Conservation (phyloP, 2,329 filamentous ascomycete genomes). For the Akanthomyces uredinophilus region DNA sequence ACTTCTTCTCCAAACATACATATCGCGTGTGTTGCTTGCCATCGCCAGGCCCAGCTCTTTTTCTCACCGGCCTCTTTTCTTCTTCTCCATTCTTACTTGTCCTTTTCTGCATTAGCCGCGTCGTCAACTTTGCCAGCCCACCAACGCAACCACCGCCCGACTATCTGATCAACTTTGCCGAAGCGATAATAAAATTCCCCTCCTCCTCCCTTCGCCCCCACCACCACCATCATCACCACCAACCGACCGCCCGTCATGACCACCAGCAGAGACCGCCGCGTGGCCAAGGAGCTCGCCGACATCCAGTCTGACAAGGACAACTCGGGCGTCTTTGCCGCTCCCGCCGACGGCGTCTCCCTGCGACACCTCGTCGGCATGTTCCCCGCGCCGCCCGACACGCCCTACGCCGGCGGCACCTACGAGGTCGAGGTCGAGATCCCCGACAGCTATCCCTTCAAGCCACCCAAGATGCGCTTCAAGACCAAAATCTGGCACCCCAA, state of each 20-base stretch:
- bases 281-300: slow-evolving; percentile 72
- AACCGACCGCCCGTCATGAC: slow-evolving; percentile 31
- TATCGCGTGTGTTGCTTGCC: too few species aligned
- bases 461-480: slow-evolving; percentile 83
- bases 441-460: slow-evolving; percentile 85
- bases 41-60: too few species aligned
- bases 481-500: slow-evolving; percentile 98
- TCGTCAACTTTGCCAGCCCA: too few species aligned
- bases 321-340: slow-evolving; percentile 69
- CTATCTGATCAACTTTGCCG: too few species aligned
- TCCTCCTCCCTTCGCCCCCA: too few species aligned
- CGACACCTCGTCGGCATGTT: slow-evolving; percentile 81
- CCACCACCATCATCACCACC: too few species aligned
- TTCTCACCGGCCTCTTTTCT: too few species aligned
- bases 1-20: too few species aligned
- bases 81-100: too few species aligned
- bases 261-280: slow-evolving; percentile 51
- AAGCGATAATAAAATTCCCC: too few species aligned
- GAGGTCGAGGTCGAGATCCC: slow-evolving; percentile 83
- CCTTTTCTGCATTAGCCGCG: too few species aligned
- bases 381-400: slow-evolving; percentile 81
- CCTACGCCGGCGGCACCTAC: slow-evolving; percentile 83
- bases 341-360: slow-evolving; percentile 62
- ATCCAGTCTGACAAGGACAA: slow-evolving; percentile 65
- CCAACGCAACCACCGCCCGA: too few species aligned